Evolutionary conservation across 1,284 basidiomycete species (phyloP), one percentile per base, ranked within the genome.

Genomic region (Stereum hirsutum): DNA sequence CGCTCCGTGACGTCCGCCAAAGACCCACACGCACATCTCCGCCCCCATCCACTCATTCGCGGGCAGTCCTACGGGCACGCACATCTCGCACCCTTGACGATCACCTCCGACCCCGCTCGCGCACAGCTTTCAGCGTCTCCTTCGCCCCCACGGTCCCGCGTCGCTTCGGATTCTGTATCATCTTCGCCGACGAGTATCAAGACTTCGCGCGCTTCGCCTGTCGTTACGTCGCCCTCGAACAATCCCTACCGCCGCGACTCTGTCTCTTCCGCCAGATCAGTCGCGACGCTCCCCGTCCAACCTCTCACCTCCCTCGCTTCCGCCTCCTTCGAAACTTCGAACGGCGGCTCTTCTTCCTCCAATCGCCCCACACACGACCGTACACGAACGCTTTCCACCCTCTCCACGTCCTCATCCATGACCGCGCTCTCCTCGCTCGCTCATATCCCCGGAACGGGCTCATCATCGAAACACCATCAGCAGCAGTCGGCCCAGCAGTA

Each of bases 11-110:
- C 62, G 36, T 45, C 46, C 6, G 20, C 31, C 20, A 23, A 65
- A 65, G 45, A 62, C 60, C 39, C 48, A 46, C 51, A 63, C 26
- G 57, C 61, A 14, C 55, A 50, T 11, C 47, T 81, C 41, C 78
- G 80, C 17, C 82, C 80, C 1, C 83, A 87, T 55, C 84, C 83
- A 6, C 69, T 87, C 41, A 84, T 87, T 49, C 78, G 83, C 43
- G 81, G 81, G 7, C 70, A 78, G 49, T 83, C 83, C 0, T 75
- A 71, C 46, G 75, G 77, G 8, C 68, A 70, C 50, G 59, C 54
- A 3, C 54, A 39, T 46, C 39, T 53, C 15, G 49, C 52, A 39
- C 26, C 54, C 51, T 28, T 49, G 55, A 60, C 55, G 0, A 72
- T 78, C 31, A 73, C 73, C 7, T 65, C 74, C 5, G 74, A 78